A percentile compares a stretch with the other conserved stretches of the same genome.
These are phyloP conservation scores for Talaromyces sp. DNA, from an alignment of 2,329 filamentous ascomycete species.

Conservation along the genomic window DNA sequence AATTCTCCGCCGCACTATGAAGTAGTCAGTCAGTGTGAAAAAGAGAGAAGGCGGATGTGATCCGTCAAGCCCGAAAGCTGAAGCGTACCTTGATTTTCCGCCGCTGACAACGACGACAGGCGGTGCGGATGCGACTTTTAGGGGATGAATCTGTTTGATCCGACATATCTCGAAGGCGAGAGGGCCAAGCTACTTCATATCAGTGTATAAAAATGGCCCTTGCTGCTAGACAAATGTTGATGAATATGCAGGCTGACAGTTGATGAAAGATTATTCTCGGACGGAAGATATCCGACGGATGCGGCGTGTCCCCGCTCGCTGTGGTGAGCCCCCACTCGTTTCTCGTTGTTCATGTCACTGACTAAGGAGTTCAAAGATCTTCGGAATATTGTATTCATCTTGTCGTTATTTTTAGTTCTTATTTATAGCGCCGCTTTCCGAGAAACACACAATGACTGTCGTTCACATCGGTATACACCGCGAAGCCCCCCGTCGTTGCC, in stretches of 20 bases:
- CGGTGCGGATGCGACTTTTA: constrained; percentile 26
- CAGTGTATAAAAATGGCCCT: background rate
- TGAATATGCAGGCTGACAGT: background rate
- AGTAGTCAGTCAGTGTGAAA: constrained; percentile 1
- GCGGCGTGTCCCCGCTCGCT: background rate
- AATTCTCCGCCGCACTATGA: constrained; percentile 41
- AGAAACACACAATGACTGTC: constrained; percentile 1
- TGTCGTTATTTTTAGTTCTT: background rate
- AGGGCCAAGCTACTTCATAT: background rate
- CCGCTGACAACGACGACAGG: constrained; percentile 39
- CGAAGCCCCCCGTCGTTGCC: background rate
- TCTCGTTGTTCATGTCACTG: background rate
- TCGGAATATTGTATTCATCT: background rate
- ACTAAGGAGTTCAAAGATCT: background rate
- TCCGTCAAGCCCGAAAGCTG: background rate
- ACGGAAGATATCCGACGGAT: background rate
- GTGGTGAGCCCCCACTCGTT: background rate
- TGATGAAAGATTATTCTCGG: background rate
- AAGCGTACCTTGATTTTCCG: constrained; percentile 44
- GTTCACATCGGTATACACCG: constrained; percentile 2
- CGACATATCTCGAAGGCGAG: background rate
- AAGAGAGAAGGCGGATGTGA: background rate
- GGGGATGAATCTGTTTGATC: constrained; percentile 20
- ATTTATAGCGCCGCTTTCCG: background rate
- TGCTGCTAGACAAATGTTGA: background rate